Evolutionary conservation across 2,329 filamentous ascomycete species (phyloP).

Genomic region (Sporothrix luriei): DNA sequence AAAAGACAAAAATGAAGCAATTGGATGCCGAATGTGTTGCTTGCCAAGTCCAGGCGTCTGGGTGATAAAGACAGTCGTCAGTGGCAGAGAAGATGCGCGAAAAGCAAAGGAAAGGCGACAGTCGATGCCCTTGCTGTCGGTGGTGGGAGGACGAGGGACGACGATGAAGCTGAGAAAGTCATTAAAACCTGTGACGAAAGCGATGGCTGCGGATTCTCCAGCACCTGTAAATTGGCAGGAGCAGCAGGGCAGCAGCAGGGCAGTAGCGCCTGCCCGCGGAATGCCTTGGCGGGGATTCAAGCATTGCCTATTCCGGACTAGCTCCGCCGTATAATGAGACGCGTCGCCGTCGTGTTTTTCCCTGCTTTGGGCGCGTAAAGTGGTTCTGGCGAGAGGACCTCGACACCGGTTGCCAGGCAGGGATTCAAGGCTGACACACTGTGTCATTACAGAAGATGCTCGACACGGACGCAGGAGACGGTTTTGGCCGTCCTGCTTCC

Average conservation of each 20-base stretch:
- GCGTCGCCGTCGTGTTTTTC: conserved; percentile 29
- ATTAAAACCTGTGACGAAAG: background rate
- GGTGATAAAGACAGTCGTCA: background rate
- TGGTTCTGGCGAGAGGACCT: background rate
- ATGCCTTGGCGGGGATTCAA: conserved; percentile 11
- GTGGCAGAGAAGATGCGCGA: background rate
- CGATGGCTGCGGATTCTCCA: conserved; percentile 25
- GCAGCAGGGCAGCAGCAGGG: too few species aligned
- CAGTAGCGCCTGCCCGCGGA: background rate
- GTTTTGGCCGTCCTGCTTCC: too few species aligned
- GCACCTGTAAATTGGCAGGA: background rate
- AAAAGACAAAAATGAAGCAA: background rate
- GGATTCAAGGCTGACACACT: too few species aligned
- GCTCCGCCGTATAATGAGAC: conserved; percentile 3
- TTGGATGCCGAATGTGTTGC: background rate
- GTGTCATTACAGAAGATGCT: too few species aligned
- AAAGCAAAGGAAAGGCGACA: background rate
- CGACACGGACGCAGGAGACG: too few species aligned
- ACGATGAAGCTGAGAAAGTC: conserved; percentile 14
- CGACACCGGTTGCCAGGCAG: too few species aligned
- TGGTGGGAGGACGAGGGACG: background rate
- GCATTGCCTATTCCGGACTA: conserved; percentile 5
- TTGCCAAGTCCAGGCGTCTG: background rate
- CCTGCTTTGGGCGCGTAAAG: conserved; percentile 20
- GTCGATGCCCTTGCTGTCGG: background rate